Evolutionary conservation across 768 basidiomycete genomes (phyloP).

Genomic region (Ephemerocybe angulata): DNA sequence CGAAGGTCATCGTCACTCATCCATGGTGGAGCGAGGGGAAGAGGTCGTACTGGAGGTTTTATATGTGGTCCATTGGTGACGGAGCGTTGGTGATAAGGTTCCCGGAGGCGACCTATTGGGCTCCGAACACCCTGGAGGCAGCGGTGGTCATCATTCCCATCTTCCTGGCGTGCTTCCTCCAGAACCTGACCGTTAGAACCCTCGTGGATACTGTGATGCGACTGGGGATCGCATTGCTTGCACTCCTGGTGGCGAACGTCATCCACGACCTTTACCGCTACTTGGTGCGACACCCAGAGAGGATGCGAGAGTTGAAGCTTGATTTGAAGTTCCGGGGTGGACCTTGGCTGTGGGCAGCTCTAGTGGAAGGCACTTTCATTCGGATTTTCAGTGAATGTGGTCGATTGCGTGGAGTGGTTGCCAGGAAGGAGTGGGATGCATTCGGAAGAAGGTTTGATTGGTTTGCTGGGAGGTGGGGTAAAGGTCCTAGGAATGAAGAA

Average conservation of each 20-base stretch:
- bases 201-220: constrained; percentile 7
- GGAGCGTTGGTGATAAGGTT: constrained; percentile 47
- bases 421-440: constrained; percentile 35
- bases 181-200: constrained; percentile 12
- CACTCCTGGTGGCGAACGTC: constrained; percentile 36
- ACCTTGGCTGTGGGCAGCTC: constrained; percentile 38
- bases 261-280: constrained; percentile 49
- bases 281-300: constrained; percentile 37
- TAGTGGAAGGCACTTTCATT: constrained; percentile 48
- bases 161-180: constrained; percentile 4
- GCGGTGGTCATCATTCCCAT: constrained; percentile 25
- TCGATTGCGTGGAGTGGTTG: constrained; percentile 40
- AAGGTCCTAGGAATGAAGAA: constrained; percentile 43
- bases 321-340: constrained; percentile 20
- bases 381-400: constrained; percentile 51
- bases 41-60: constrained; percentile 48
- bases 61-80: constrained; percentile 58
- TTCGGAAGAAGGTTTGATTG: constrained; percentile 51
- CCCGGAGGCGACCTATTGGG: constrained; percentile 42
- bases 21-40: constrained; percentile 54
- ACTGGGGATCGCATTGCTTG: constrained; percentile 21
- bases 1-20: constrained; percentile 47
- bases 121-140: constrained; percentile 49
- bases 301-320: constrained; percentile 29
- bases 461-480: constrained; percentile 42